These are phyloP conservation scores for Mrakia blollopis DNA, from an alignment of 768 basidiomycete species.

Conservation along the genomic window DNA sequence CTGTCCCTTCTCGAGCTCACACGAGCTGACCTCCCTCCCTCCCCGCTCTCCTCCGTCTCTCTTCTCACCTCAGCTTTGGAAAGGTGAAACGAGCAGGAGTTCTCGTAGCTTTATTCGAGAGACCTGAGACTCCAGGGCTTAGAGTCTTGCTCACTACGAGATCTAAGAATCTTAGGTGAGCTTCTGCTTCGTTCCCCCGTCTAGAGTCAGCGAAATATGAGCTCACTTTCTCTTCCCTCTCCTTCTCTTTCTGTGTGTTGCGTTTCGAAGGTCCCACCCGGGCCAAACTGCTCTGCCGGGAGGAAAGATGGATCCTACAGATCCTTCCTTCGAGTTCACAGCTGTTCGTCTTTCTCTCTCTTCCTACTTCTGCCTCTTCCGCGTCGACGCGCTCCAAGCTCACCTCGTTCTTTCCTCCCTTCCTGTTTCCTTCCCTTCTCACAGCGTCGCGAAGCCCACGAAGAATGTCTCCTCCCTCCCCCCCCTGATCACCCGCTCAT, in stretches of 20 bases:
- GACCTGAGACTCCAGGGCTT: conserved; percentile 7
- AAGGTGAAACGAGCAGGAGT: conserved; percentile 26
- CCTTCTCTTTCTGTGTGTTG: not conserved
- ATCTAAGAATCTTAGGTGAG: conserved; percentile 26
- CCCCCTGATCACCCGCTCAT: conserved; percentile 3
- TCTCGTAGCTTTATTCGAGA: conserved; percentile 27
- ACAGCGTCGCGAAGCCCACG: conserved; percentile 31
- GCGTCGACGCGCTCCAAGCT: not conserved
- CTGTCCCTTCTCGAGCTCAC: not conserved
- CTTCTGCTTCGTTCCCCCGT: not conserved
- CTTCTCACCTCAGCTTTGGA: conserved; percentile 25
- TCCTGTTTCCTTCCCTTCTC: not conserved
- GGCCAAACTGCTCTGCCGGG: conserved; percentile 32
- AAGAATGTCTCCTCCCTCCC: conserved; percentile 22
- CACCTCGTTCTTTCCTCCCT: too few relatives aligned
- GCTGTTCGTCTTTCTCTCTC: conserved; percentile 14
- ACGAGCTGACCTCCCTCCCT: not conserved
- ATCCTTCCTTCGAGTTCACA: conserved; percentile 28
- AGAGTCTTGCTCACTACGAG: conserved; percentile 29
- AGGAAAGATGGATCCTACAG: conserved; percentile 31
- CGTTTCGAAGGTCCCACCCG: conserved; percentile 24
- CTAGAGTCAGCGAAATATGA: too few relatives aligned
- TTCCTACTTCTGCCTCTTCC: not conserved
- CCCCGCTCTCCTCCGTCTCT: not conserved
- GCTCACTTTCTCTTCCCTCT: not conserved